Base-by-base conservation (phyloP, 2,329 filamentous ascomycete species). In the Parascedosporium putredinis region DNA sequence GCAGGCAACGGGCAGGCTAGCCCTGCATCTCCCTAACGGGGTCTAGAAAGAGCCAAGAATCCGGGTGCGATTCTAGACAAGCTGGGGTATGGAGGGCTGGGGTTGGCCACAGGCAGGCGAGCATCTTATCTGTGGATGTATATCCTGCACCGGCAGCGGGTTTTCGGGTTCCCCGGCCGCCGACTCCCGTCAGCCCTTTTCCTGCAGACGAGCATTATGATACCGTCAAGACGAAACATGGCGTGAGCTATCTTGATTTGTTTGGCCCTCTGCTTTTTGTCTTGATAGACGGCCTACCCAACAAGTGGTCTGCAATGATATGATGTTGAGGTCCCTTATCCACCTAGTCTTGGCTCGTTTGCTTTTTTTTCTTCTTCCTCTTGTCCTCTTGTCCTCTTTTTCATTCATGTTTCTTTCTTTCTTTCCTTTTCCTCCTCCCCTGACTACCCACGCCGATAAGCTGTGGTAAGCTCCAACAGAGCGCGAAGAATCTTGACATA, bases 81-180 rank as follows among this genome's bases (percentile, higher is more conserved):
- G 23, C 10, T 20, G 23, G 23, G 38, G 16, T 36, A 16, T 42
- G 38, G 5, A 31, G 9, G 18, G 20, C n/a, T 8, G n/a, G 6
- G 20, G 5, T 9, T 20, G 18, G 9, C 38, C 38, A 42, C 14
- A 42, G 38, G 23, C 16, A 42, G 16, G 18, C 38, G 18, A 22
- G 16, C 38, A 42, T 20, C 38, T 42, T 42, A 42, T 42, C 38
- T 42, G 23, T 42, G 38, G n/a, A n/a, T n/a, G n/a, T n/a, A n/a
- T 42, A 42, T 24, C 20, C 38, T 42, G 38, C 38, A 23, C 38
- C 38, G 38, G 38, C 16, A 42, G 16, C 16, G 27, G 18, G 18
- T 20, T 20, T 22, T 20, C n/a, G 18, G 38, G 7, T 42, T 20
- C 38, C 18, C 16, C 38, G 38, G 27, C 27, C 27, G n/a, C n/a